Conservation (phyloP, 129 eudicot genomes). For the Arctium lappa region DNA sequence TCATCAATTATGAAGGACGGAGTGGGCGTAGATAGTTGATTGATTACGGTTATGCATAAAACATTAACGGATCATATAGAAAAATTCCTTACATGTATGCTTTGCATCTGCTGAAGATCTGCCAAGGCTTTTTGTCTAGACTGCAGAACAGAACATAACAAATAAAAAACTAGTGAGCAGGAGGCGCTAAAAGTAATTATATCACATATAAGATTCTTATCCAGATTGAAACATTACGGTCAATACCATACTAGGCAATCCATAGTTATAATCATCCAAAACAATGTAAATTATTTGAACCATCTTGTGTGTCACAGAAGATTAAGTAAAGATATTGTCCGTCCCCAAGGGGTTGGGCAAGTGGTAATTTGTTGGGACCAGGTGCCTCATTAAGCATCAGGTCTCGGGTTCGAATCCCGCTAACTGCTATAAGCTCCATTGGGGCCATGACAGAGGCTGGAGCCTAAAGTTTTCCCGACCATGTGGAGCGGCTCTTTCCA, state of each 20-base stretch:
- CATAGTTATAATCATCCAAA: neutral
- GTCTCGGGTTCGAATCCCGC: too few species aligned
- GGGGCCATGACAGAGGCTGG: too few species aligned
- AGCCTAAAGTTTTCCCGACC: too few species aligned
- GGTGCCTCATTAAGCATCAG: too few species aligned
- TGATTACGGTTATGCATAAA: neutral
- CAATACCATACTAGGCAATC: neutral
- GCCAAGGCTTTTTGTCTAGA: slow-evolving; percentile 96
- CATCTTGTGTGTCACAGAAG: neutral
- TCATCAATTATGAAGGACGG: neutral
- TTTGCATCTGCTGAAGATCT: slow-evolving; percentile 94
- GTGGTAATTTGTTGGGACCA: too few species aligned
- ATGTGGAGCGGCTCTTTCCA: too few species aligned
- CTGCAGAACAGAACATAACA: slow-evolving; percentile 46
- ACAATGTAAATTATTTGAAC: neutral
- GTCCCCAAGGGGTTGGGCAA: too few species aligned
- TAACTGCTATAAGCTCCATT: too few species aligned
- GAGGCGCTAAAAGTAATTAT: neutral
- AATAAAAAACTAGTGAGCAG: neutral
- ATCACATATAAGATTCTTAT: neutral
- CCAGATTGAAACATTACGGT: neutral
- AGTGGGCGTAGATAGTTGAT: neutral
- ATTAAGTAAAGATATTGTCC: neutral
- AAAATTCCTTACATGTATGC: slow-evolving; percentile 65
- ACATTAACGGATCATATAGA: neutral